Evolutionary conservation across 306 rosid genomes (phyloP), one percentile per base, ranked within the genome.

Genomic region (Vigna trinervia): DNA sequence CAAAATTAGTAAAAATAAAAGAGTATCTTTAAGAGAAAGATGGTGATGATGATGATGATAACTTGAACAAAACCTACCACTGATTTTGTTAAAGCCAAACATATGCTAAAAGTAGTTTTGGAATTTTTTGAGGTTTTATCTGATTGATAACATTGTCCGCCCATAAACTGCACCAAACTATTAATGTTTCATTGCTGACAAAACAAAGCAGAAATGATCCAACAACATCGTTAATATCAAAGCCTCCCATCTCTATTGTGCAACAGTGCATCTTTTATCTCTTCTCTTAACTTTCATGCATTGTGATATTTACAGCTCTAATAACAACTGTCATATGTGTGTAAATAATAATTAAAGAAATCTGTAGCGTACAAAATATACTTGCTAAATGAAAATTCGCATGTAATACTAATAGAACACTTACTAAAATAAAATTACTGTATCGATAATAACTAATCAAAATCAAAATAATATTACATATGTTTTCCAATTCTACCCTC

Each of bases 121-220:
- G 6, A 12, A 12, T 45, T 38, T 52, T 65, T 12, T 66, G 36
- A 58, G 36, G 38, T 23, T 26, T 58, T 5, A 45, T 43, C 13
- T 43, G 63, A 12, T 30, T 58, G 53, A 78, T 17, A 50, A 61
- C 17, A 38, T 23, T 56, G 82, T 19, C 71, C 57, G 22, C 32
- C 74, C 34, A 43, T 43, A 75, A 32, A 26, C 62, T 34, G 62
- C 60, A 12, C 41, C n/a, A 3, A 48, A 47, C 41, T 34, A 8
- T 32, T 12, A 13, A 1, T 36, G 38, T 20, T 39, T 45, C 14
- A 54, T 12, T 72, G 52, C 7, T 36, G 20, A 34, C 36, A 54
- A 19, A 53, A 34, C 34, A 30, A 36, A 53, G 38, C 52, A 22
- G 15, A 23, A 57, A 3, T 56, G 22, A 30, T 14, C 20, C 59